These are phyloP conservation scores for Physcomitrium patens DNA, from an alignment of 225 moss, liverwort and hornwort species.

Conservation along the genomic window DNA sequence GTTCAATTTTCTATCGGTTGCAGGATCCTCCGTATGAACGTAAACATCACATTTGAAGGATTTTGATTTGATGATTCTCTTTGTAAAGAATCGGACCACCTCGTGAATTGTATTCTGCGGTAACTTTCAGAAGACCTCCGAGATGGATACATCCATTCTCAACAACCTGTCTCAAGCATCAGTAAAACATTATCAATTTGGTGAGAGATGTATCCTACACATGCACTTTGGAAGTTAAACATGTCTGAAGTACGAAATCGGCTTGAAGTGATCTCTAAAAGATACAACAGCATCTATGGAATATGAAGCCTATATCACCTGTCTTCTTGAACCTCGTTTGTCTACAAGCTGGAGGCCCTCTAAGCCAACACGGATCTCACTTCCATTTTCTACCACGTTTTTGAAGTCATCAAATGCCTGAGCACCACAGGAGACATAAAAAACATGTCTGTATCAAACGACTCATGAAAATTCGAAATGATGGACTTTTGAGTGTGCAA, in stretches of 20 bases:
- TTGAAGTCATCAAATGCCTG: slow-evolving; percentile 59
- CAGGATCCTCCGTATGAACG: not conserved
- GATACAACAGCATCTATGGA: not conserved
- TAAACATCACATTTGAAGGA: not conserved
- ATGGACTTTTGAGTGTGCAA: slow-evolving; percentile 9
- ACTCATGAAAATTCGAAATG: not conserved
- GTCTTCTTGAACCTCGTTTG: slow-evolving; percentile 35
- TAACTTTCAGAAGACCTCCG: slow-evolving; percentile 57
- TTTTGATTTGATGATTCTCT: not conserved
- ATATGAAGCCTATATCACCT: slow-evolving; percentile 29
- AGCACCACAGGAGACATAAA: not conserved
- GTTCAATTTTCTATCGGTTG: slow-evolving; percentile 8
- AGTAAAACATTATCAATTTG: not conserved
- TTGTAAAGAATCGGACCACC: slow-evolving; percentile 21
- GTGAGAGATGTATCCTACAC: not conserved
- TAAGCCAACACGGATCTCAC: slow-evolving; percentile 42
- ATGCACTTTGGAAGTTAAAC: too few species aligned
- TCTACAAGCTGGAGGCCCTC: slow-evolving; percentile 53
- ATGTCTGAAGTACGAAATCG: too few species aligned
- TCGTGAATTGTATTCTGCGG: slow-evolving; percentile 54
- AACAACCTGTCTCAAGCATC: slow-evolving; percentile 43
- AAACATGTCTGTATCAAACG: not conserved
- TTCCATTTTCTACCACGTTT: slow-evolving; percentile 54
- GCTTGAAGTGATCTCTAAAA: too few species aligned
- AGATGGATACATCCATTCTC: slow-evolving; percentile 56